Base-by-base conservation (phyloP, 139 green algal genomes). In the Nannochloris sp. region DNA sequence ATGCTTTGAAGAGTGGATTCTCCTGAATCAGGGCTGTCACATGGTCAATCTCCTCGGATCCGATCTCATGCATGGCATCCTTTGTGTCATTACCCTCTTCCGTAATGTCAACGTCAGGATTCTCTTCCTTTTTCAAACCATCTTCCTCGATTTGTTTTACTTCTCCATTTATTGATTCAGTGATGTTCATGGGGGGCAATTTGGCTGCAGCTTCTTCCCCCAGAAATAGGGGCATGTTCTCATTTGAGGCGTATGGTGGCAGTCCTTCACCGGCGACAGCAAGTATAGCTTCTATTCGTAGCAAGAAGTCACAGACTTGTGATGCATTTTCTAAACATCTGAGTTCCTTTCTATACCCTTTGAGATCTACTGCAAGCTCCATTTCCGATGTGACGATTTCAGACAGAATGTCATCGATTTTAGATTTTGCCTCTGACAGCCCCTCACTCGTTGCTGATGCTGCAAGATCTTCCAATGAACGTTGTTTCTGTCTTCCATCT, bases 181-280 rank as follows among this genome's bases (percentile, higher is more conserved):
- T 40, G 11, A 40, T 40, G 3, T 40, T 40, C 33, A 53, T 53
- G 5, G 46, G 46, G 16, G 46, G 43, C 17, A 57, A 37, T 59
- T 25, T 28, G 4, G 43, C 6, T 44, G 44, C n/a, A 33, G 46
- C 49, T 9, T 60, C 20, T 20, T 65, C 63, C 9, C 59, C 63
- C 37, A 74, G 62, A 51, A 78, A 53, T 1, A 51, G n/a, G 6
- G 37, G 40, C 46, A 78, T 69, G 46, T 59, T 44, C 16, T 30
- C 29, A n/a, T 66, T 69, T 59, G 72, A 62, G 2, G 46, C 63
- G 5, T 69, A 70, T 57, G 28, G 44, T 2, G 74, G 74, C 45
- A 81, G 61, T 25, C 73, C 70, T 30, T 79, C 74, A 13, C 60
- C 66, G 20, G 62, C 49, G 23, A 56, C 14, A 14, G 44, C 48